Evolutionary conservation across 2,329 filamentous ascomycete species (phyloP).

Genomic region (Colletotrichum sojae): DNA sequence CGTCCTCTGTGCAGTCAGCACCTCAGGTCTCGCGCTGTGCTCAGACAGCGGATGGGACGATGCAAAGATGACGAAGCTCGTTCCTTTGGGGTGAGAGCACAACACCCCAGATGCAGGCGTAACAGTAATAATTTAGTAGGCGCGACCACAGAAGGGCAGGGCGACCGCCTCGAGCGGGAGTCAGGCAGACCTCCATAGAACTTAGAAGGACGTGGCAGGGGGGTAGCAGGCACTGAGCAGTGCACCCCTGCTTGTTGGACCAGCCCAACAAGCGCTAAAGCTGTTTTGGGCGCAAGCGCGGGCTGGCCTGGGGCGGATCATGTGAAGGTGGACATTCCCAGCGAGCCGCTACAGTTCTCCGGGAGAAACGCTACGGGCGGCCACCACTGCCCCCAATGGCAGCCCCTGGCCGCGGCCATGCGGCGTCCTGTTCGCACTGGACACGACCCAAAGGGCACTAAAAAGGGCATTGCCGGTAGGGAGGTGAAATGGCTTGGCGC

Average conservation of each 20-base stretch:
- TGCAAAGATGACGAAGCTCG: slow-evolving; percentile 39
- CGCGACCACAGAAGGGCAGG: slow-evolving; percentile 8
- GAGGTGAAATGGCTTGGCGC: slow-evolving; percentile 13
- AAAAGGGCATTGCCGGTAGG: slow-evolving; percentile 33
- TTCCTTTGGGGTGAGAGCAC: slow-evolving; percentile 12
- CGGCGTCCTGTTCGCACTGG: slow-evolving; percentile 15
- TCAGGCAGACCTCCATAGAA: too few species aligned
- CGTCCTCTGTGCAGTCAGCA: too few species aligned
- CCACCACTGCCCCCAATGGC: slow-evolving; percentile 14
- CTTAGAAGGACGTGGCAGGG: slow-evolving; percentile 28
- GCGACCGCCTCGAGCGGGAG: slow-evolving; percentile 5
- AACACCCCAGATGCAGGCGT: too few species aligned
- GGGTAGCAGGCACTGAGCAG: slow-evolving; percentile 7
- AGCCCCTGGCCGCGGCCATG: slow-evolving; percentile 14
- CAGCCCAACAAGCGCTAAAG: slow-evolving; percentile 36
- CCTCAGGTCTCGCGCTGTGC: too few species aligned
- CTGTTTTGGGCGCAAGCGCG: slow-evolving; percentile 15
- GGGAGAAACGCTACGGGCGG: slow-evolving; percentile 12
- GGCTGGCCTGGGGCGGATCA: slow-evolving; percentile 30
- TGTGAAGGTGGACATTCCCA: slow-evolving; percentile 37
- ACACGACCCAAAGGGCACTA: slow-evolving; percentile 13
- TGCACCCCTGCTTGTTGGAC: slow-evolving; percentile 35
- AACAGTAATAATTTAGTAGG: too few species aligned
- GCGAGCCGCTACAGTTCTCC: background rate
- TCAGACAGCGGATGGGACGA: background rate